Evolutionary conservation across 495 filamentous ascomycete genomes (phyloP), one percentile per base, ranked within the genome.

Genomic region (Barbatosphaeria neglecta): DNA sequence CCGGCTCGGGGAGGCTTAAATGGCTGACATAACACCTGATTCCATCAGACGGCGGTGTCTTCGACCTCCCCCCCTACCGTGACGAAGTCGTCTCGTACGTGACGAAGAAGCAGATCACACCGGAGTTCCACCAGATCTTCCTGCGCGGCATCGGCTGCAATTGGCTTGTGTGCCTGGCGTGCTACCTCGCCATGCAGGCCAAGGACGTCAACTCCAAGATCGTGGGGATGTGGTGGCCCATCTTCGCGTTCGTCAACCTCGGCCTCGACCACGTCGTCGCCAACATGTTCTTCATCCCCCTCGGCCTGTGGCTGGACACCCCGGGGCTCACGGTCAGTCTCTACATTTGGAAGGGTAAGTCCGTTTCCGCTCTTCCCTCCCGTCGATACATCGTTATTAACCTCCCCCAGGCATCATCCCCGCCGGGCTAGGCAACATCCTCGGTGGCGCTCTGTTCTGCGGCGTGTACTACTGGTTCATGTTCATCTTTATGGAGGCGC

Each of bases 201-300:
- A 69, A 73, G 7, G 75, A 78, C 48, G 56, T 79, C 13, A 61
- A 64, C 20, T 73, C 72, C 15, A 81, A 81, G 58, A 63, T 81
- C 7, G 61, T 74, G 18, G 73, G 72, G n/a, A 81, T 82, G 57
- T 82, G 80, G 77, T 77, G 69, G 60, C 78, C 77, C 0, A 76
- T 75, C 18, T 77, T 79, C 44, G 72, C 70, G 9, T 82, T 81
- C 51, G 77, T 79, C 15, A 70, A 66, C 9, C 62, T 82, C 5
- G 75, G 72, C 0, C 67, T 81, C 6, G 77, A 81, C 33, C 78
- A 82, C 59, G 77, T 81, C 38, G 74, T 82, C 22, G 77, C 77
- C 37, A 82, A 81, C 51, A 82, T 81, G 76, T 80, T 77, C 28
- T 79, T 80, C 52, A 73, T 82, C 28, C 76, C 78, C 8, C 56